Percentiles rank a stretch among this genome's conserved stretches.
These are phyloP conservation scores for Hypoxylon sp. DNA, from an alignment of 2,329 filamentous ascomycete species.

Conservation along the genomic window DNA sequence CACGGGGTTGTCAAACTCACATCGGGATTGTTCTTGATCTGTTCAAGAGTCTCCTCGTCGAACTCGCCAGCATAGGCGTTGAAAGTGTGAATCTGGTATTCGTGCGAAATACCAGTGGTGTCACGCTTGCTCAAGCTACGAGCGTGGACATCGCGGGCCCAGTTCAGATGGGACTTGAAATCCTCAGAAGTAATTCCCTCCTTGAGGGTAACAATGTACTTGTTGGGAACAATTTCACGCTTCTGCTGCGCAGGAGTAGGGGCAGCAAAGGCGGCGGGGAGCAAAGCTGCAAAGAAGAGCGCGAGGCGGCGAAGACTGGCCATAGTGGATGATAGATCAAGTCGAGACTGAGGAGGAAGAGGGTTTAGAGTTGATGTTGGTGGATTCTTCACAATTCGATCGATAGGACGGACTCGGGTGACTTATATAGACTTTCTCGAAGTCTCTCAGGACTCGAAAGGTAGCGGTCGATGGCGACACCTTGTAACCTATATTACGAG, in stretches of 20 bases:
- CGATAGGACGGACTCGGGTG: constrained; percentile 9
- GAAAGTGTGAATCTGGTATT: constrained; percentile 60
- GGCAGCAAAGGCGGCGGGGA: constrained; percentile 51
- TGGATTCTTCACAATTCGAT: constrained; percentile 14
- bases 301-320: constrained; percentile 51
- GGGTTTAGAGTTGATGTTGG: constrained; percentile 20
- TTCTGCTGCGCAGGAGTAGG: constrained; percentile 47
- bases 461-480: constrained; percentile 29
- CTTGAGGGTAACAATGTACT: constrained; percentile 54
- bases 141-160: constrained; percentile 56
- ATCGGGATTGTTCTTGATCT: constrained; percentile 57
- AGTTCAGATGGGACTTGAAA: constrained; percentile 56
- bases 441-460: constrained; percentile 3
- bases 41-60: constrained; percentile 59
- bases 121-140: constrained; percentile 57
- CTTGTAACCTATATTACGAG: constrained; percentile 24
- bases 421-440: constrained; percentile 41
- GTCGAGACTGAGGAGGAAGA: constrained; percentile 7
- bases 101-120: constrained; percentile 58
- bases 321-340: constrained; percentile 42
- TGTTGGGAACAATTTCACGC: constrained; percentile 52
- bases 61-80: constrained; percentile 62
- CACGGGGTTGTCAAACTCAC: constrained; percentile 43
- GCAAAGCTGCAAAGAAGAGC: constrained; percentile 53
- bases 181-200: constrained; percentile 51